A percentile compares a stretch with the other conserved stretches of the same genome.
Evolutionary conservation across 2,329 filamentous ascomycete genomes (phyloP).

Genomic region (Cercospora sp.): DNA sequence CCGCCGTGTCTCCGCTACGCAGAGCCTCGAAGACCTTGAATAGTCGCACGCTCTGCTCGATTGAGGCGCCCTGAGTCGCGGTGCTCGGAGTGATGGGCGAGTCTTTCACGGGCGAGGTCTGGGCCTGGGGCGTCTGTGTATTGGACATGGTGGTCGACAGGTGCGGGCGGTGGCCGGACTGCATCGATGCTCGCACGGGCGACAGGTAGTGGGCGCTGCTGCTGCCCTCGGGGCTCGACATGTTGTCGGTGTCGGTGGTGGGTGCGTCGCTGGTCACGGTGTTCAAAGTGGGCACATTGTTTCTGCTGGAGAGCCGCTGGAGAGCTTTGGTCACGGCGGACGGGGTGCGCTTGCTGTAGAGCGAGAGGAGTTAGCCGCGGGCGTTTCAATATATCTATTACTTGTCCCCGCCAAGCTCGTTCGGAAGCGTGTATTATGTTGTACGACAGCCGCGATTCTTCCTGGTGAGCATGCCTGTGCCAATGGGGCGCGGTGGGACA

Average conservation of each 20-base stretch:
- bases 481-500: neutral
- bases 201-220: conserved; percentile 28
- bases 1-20: conserved; percentile 83
- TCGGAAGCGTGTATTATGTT: neutral
- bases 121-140: conserved; percentile 22
- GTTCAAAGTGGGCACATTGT: conserved; percentile 41
- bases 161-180: conserved; percentile 34
- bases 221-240: conserved; percentile 17
- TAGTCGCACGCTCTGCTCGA: conserved; percentile 91
- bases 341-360: conserved; percentile 48
- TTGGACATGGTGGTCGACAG: conserved; percentile 41
- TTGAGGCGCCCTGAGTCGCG: conserved; percentile 47
- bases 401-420: neutral
- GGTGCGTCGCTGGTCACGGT: conserved; percentile 11
- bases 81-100: conserved; percentile 26
- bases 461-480: neutral
- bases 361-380: neutral
- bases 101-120: conserved; percentile 23
- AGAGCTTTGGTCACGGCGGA: conserved; percentile 56
- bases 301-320: conserved; percentile 52
- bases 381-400: neutral
- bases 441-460: neutral
- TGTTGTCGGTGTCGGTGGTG: conserved; percentile 15
- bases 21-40: conserved; percentile 94
- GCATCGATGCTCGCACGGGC: conserved; percentile 29